Percentiles rank a stretch among this genome's conserved stretches.
phyloP scores from a whole-genome alignment of 306 rosid genomes.

The Inga leiocalycina region DNA sequence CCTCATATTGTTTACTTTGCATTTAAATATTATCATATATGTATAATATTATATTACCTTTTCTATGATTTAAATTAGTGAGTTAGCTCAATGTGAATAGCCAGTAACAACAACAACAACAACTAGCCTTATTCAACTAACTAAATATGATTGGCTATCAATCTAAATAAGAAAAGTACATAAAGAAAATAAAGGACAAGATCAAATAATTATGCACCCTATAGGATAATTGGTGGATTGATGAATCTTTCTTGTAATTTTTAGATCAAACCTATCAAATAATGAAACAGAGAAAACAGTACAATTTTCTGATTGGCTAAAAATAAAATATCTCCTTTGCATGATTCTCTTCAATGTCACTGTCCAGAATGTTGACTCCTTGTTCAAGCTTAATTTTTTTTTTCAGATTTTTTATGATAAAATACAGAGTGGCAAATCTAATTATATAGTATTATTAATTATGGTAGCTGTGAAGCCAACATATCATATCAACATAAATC shows the following conservation, averaged over 20 bases:
- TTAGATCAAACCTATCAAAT: background rate
- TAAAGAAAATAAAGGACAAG: background rate
- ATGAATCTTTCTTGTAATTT: background rate
- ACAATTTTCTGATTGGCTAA: background rate
- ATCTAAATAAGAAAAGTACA: background rate
- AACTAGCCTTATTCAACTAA: no score
- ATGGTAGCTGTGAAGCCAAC: background rate
- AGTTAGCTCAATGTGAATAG: no score
- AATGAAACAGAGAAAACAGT: background rate
- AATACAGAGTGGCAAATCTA: background rate
- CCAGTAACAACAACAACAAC: background rate
- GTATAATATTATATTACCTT: no score
- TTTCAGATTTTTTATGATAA: background rate
- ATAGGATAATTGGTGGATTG: background rate
- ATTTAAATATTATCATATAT: no score
- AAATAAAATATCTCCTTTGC: no score
- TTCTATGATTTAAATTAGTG: background rate
- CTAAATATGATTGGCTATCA: no score
- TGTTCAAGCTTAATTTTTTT: background rate
- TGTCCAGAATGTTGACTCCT: background rate
- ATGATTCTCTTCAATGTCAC: background rate
- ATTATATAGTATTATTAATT: background rate
- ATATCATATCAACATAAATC: background rate
- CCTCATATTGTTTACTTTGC: no score
- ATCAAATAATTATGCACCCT: background rate